A percentile compares a stretch with the other conserved stretches of the same genome.
These are phyloP conservation scores for Vitis amurensis DNA, from an alignment of 164 flowering plant genomes.

Conservation along the genomic window DNA sequence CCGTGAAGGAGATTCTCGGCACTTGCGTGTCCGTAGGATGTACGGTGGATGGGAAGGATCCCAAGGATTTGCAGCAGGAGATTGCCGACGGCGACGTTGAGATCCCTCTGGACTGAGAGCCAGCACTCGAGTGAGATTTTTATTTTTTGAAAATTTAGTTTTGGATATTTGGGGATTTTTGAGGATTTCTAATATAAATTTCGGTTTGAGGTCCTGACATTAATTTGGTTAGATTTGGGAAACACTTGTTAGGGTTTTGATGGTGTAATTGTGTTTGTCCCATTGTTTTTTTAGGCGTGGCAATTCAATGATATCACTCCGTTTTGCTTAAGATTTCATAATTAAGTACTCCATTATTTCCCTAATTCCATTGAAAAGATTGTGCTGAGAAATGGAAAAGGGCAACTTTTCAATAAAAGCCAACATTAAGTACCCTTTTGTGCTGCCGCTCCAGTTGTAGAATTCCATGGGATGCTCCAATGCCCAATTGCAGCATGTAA, in stretches of 20 bases:
- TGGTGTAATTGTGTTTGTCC: not conserved
- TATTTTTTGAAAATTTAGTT: not conserved
- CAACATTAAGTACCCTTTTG: no score
- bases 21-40: conserved; percentile 88
- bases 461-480: no score
- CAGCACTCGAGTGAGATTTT: not conserved
- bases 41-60: conserved; percentile 77
- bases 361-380: no score
- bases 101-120: conserved; percentile 49
- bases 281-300: no score
- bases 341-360: no score
- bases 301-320: no score
- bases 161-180: conserved; percentile 3
- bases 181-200: not conserved
- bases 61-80: conserved; percentile 81
- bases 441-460: no score
- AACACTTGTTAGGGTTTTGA: not conserved
- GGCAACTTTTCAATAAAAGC: no score
- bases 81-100: conserved; percentile 69
- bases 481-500: no score
- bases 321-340: no score
- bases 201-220: conserved; percentile 1
- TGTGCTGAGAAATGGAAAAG: no score
- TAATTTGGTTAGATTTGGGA: not conserved
- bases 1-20: conserved; percentile 80